Conservation (phyloP, 257 asterid species). For the Jacaranda copaia region DNA sequence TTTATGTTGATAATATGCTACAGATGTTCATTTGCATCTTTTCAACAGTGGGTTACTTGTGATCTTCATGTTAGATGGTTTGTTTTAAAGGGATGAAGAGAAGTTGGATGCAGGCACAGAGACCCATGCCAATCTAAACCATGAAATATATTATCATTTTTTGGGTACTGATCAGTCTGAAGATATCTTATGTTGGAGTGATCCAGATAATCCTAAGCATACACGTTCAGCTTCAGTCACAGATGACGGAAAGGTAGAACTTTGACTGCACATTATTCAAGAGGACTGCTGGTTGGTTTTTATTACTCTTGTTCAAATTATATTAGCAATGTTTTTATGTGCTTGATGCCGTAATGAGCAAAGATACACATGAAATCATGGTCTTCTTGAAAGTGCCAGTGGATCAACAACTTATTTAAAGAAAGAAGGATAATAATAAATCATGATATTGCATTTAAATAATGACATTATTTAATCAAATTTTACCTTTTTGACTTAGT, state of each 20-base stretch:
- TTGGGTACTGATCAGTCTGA: slow-evolving; percentile 92
- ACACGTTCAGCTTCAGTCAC: slow-evolving; percentile 74
- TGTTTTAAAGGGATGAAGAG: slow-evolving; percentile 66
- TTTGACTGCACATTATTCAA: not conserved
- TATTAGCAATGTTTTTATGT: not conserved
- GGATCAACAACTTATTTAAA: not conserved
- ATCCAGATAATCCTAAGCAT: slow-evolving; percentile 81
- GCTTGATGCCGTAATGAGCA: slow-evolving; percentile 1
- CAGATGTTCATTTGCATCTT: slow-evolving; percentile 24
- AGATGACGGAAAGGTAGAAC: slow-evolving; percentile 84
- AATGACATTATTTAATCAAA: not conserved
- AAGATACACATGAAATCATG: not conserved
- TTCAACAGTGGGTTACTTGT: slow-evolving; percentile 11
- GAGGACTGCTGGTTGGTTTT: slow-evolving; percentile 10
- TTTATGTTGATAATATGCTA: not conserved
- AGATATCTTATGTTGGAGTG: slow-evolving; percentile 89
- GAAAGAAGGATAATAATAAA: not conserved
- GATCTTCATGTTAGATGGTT: slow-evolving; percentile 37
- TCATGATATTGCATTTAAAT: not conserved
- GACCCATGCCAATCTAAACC: slow-evolving; percentile 80
- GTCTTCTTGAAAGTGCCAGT: not conserved
- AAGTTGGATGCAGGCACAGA: slow-evolving; percentile 90
- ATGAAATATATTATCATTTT: slow-evolving; percentile 87
- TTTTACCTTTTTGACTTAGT: not conserved
- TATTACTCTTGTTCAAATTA: not conserved